These are phyloP conservation scores for Thermochaetoides thermophila DNA, from an alignment of 495 filamentous ascomycete species.

Conservation along the genomic window DNA sequence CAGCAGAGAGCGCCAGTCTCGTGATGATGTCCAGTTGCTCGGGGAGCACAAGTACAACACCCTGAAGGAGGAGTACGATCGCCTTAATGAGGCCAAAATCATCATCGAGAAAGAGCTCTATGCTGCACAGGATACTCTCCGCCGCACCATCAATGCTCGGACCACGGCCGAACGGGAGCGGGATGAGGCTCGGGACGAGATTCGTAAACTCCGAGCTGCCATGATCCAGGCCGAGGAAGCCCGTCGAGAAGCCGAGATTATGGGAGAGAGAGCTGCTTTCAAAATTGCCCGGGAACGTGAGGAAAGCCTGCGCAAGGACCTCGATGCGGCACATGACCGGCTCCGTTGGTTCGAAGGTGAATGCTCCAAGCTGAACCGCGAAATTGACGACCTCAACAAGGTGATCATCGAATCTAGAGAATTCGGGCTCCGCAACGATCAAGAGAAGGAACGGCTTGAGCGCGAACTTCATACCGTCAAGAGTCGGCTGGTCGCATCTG, in stretches of 20 bases:
- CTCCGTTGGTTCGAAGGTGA: constrained; percentile 64
- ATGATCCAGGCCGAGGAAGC: constrained; percentile 75
- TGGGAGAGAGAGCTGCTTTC: constrained; percentile 65
- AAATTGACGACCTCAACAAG: constrained; percentile 69
- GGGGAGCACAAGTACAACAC: constrained; percentile 74
- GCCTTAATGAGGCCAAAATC: constrained; percentile 90
- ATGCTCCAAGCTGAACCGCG: constrained; percentile 50
- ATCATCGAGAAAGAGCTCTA: constrained; percentile 98
- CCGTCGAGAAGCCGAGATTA: constrained; percentile 63
- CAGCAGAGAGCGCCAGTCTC: constrained; percentile 83
- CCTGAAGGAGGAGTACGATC: constrained; percentile 69
- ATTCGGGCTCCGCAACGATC: constrained; percentile 75
- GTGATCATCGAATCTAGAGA: constrained; percentile 77
- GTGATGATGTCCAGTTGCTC: constrained; percentile 87
- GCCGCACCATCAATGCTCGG: constrained; percentile 71
- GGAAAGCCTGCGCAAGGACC: constrained; percentile 57
- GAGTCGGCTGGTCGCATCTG: constrained; percentile 78
- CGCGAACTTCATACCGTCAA: constrained; percentile 86
- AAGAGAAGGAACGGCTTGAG: constrained; percentile 84
- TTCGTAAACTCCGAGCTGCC: constrained; percentile 66
- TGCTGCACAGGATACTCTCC: constrained; percentile 85
- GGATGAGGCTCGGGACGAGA: constrained; percentile 74
- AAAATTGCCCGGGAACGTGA: constrained; percentile 72
- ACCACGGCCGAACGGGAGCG: constrained; percentile 68
- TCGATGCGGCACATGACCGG: constrained; percentile 55